phyloP scores from a whole-genome alignment of 2,329 filamentous ascomycete species.

The Aaosphaeria pasadenensis region DNA sequence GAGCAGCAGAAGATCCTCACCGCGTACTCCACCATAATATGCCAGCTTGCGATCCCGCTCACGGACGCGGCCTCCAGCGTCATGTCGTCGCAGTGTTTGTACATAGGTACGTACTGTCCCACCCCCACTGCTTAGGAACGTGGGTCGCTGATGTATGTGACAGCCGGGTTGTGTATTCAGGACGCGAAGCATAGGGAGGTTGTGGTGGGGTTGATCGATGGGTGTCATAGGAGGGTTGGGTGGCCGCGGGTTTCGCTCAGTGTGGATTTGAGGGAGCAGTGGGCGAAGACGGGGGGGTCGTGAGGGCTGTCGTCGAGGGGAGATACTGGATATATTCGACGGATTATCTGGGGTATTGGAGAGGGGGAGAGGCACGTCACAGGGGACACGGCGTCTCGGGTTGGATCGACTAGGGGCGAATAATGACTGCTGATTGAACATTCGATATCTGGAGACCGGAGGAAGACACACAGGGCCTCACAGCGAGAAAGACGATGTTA shows the following conservation, averaged over 20 bases:
- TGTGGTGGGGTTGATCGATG: not conserved
- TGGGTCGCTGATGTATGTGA: not conserved
- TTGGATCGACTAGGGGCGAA: no score
- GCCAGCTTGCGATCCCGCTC: constrained; percentile 45
- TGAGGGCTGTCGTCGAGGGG: not conserved
- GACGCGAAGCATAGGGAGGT: not conserved
- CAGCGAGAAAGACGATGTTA: no score
- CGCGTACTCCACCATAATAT: constrained; percentile 43
- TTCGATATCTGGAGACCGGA: no score
- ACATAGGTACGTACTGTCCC: not conserved
- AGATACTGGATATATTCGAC: no score
- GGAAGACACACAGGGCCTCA: no score
- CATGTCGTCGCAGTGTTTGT: constrained; percentile 5
- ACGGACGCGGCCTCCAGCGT: constrained; percentile 11
- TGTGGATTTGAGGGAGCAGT: not conserved
- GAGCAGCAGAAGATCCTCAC: constrained; percentile 37
- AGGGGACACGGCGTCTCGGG: no score
- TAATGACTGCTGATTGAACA: no score
- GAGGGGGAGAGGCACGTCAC: no score
- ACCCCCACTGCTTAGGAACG: not conserved
- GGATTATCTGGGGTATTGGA: no score
- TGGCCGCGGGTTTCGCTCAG: not conserved
- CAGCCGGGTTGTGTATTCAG: not conserved
- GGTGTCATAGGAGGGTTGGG: not conserved
- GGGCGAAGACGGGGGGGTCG: not conserved